phyloP scores from a whole-genome alignment of 257 asterid genomes.

The Solanum gracilifrons region DNA sequence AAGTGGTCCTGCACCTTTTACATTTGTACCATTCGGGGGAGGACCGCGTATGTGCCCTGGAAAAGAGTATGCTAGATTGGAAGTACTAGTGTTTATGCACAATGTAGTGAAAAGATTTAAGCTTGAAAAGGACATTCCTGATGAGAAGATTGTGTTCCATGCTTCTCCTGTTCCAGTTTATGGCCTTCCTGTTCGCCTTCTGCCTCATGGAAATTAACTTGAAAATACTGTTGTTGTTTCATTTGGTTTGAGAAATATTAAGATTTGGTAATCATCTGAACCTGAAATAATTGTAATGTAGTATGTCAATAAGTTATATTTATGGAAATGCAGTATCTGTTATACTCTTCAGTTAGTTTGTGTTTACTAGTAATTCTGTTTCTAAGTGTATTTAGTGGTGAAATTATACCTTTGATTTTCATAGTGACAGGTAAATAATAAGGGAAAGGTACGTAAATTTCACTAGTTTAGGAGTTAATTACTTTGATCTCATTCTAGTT shows the following conservation, averaged over 20 bases:
- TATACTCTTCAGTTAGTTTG: not conserved
- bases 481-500: not conserved
- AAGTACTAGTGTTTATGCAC: constrained; percentile 2
- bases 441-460: not conserved
- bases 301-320: not conserved
- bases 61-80: constrained; percentile 6
- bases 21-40: not conserved
- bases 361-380: not conserved
- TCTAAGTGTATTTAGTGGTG: too few species aligned
- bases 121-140: not conserved
- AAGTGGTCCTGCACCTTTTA: not conserved
- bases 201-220: not conserved
- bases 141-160: constrained; percentile 7
- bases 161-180: constrained; percentile 1
- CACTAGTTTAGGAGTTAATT: not conserved
- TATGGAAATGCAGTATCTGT: not conserved
- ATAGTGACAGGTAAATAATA: too few species aligned
- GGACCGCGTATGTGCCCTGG: constrained; percentile 1
- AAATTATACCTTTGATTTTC: too few species aligned
- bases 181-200: constrained; percentile 10
- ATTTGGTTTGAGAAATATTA: not conserved
- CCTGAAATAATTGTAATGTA: not conserved
- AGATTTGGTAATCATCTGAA: not conserved
- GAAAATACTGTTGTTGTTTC: not conserved
- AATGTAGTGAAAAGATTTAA: constrained; percentile 8